phyloP scores from a whole-genome alignment of 2,329 filamentous ascomycete species.

The Cladosporium sp. region DNA sequence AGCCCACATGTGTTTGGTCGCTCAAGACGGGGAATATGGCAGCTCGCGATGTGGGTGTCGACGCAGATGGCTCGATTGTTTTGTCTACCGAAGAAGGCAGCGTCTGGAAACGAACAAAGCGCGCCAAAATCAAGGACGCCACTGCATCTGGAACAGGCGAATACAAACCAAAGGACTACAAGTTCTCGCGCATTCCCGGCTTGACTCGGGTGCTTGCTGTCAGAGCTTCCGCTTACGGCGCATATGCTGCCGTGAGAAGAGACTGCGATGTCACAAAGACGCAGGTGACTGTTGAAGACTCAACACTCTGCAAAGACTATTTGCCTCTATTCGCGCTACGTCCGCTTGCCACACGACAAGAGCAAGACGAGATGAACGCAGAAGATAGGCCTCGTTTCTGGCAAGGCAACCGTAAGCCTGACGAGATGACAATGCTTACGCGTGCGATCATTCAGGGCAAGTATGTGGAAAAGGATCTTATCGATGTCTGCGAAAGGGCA shows the following conservation, averaged over 20 bases:
- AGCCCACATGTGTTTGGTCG: slow-evolving; percentile 81
- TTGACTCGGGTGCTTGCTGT: slow-evolving; percentile 82
- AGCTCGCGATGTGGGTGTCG: slow-evolving; percentile 79
- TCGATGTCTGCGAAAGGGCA: slow-evolving; percentile 22
- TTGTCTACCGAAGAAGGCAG: slow-evolving; percentile 89
- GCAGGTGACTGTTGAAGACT: slow-evolving; percentile 62
- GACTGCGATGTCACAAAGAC: slow-evolving; percentile 78
- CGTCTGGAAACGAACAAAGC: slow-evolving; percentile 84
- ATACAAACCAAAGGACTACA: slow-evolving; percentile 79
- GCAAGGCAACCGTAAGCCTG: slow-evolving; percentile 41
- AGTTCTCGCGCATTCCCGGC: slow-evolving; percentile 86
- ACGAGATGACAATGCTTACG: slow-evolving; percentile 49
- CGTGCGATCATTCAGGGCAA: slow-evolving; percentile 57
- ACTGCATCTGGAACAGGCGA: slow-evolving; percentile 47
- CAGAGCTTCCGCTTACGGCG: slow-evolving; percentile 81
- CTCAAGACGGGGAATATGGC: slow-evolving; percentile 80
- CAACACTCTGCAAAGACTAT: slow-evolving; percentile 70
- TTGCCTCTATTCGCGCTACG: slow-evolving; percentile 64
- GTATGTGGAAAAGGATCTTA: slow-evolving; percentile 63
- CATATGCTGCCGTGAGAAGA: slow-evolving; percentile 81
- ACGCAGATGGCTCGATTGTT: slow-evolving; percentile 91
- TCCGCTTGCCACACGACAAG: slow-evolving; percentile 43
- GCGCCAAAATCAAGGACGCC: slow-evolving; percentile 72
- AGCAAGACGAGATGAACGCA: slow-evolving; percentile 25
- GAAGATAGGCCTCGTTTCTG: slow-evolving; percentile 46